These are phyloP conservation scores for Paramecium caudatum DNA, from an alignment of 73 alveolate species.

Conservation along the genomic window DNA sequence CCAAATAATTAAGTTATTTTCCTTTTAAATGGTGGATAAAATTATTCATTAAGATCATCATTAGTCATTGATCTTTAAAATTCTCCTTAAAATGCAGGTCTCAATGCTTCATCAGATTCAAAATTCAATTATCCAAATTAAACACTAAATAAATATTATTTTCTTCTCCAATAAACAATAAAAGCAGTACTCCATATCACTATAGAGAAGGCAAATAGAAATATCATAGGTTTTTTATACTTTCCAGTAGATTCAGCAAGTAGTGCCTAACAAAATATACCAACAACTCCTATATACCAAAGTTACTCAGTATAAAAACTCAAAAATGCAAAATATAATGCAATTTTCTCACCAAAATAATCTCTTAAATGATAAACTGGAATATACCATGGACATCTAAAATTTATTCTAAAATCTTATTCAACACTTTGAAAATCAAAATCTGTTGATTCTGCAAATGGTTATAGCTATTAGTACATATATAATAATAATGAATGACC, in stretches of 20 bases:
- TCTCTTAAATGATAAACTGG: slow-evolving; percentile 68
- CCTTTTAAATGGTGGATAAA: slow-evolving; percentile 66
- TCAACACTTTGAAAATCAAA: slow-evolving; percentile 67
- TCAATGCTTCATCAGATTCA: slow-evolving; percentile 69
- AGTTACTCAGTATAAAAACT: slow-evolving; percentile 45
- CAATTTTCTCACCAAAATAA: slow-evolving; percentile 73
- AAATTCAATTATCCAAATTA: slow-evolving; percentile 66
- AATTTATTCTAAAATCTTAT: slow-evolving; percentile 34
- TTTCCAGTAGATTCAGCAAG: slow-evolving; percentile 41
- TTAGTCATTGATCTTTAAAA: slow-evolving; percentile 60
- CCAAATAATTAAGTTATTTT: slow-evolving; percentile 60
- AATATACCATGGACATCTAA: slow-evolving; percentile 64
- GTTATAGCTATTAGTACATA: neutral
- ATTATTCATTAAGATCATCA: slow-evolving; percentile 72
- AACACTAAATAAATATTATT: slow-evolving; percentile 66
- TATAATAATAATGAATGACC: too few species aligned
- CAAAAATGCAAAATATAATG: slow-evolving; percentile 63
- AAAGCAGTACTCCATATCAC: slow-evolving; percentile 69
- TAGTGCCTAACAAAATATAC: slow-evolving; percentile 35
- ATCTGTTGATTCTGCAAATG: slow-evolving; percentile 70
- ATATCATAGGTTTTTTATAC: neutral
- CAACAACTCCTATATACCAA: slow-evolving; percentile 67
- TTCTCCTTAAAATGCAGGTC: slow-evolving; percentile 74
- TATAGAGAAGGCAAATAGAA: slow-evolving; percentile 47
- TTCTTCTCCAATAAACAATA: slow-evolving; percentile 66